A percentile compares a stretch with the other conserved stretches of the same genome.
phyloP scores from a whole-genome alignment of 2,329 filamentous ascomycete species.

The Ophiobolus disseminans region DNA sequence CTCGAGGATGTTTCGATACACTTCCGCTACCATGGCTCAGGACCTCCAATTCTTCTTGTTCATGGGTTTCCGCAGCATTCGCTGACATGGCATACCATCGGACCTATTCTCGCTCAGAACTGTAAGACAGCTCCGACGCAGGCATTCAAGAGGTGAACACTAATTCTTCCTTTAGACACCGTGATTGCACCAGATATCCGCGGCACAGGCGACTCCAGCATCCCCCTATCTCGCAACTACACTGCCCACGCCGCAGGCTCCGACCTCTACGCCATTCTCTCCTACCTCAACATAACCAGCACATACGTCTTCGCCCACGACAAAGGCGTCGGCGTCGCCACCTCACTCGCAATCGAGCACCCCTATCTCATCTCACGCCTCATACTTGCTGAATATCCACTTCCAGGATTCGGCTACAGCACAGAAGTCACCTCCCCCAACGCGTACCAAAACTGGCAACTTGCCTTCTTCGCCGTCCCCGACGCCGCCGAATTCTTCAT shows the following conservation, averaged over 20 bases:
- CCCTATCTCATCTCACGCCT: background rate
- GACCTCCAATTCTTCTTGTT: background rate
- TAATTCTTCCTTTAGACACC: slow-evolving; percentile 7
- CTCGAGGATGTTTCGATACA: background rate
- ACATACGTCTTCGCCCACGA: slow-evolving; percentile 56
- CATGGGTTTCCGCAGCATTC: background rate
- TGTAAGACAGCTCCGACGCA: background rate
- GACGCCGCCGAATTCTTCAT: slow-evolving; percentile 58
- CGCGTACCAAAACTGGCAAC: slow-evolving; percentile 46
- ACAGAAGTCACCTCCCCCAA: slow-evolving; percentile 43
- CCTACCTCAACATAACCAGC: slow-evolving; percentile 34
- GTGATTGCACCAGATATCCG: slow-evolving; percentile 16
- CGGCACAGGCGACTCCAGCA: slow-evolving; percentile 38
- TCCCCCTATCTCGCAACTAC: slow-evolving; percentile 51
- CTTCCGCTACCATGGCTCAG: background rate
- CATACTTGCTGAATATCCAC: background rate
- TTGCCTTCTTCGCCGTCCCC: slow-evolving; percentile 56
- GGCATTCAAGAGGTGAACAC: background rate
- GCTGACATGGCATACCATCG: background rate
- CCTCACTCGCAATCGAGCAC: slow-evolving; percentile 17
- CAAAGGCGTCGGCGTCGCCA: slow-evolving; percentile 55
- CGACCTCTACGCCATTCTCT: slow-evolving; percentile 32
- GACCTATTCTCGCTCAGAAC: background rate
- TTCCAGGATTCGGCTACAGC: background rate
- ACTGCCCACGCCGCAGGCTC: slow-evolving; percentile 45